Percentiles rank a stretch among this genome's conserved stretches.
Conservation (phyloP, 2,329 filamentous ascomycete genomes). For the Penicillium concentricum region DNA sequence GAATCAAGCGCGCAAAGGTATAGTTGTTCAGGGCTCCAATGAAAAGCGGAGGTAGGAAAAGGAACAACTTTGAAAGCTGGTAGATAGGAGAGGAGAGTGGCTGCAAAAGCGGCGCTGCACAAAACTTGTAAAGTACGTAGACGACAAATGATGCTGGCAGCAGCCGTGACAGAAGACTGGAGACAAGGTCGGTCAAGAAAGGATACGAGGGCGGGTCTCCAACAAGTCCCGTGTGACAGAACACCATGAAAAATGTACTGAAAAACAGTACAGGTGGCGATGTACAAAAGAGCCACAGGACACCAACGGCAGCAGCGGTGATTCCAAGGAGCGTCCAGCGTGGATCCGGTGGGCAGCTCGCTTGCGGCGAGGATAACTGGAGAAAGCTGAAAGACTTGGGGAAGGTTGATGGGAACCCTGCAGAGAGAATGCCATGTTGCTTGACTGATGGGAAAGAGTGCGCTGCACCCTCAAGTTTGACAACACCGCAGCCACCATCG, state of each 20-base stretch:
- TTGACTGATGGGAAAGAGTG: slow-evolving; percentile 62
- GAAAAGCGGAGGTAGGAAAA: slow-evolving; percentile 90
- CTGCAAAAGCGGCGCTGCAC: slow-evolving; percentile 68
- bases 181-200: slow-evolving; percentile 69
- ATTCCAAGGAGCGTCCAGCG: slow-evolving; percentile 82
- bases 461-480: slow-evolving; percentile 69
- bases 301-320: slow-evolving; percentile 73
- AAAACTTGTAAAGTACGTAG: slow-evolving; percentile 84
- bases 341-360: slow-evolving; percentile 70
- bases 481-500: slow-evolving; percentile 77
- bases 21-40: slow-evolving; percentile 91
- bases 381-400: slow-evolving; percentile 82
- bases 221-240: slow-evolving; percentile 86
- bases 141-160: slow-evolving; percentile 84
- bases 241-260: slow-evolving; percentile 75
- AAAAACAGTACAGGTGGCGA: slow-evolving; percentile 82
- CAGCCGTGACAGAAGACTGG: slow-evolving; percentile 74
- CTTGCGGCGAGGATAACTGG: slow-evolving; percentile 51
- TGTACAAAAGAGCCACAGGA: slow-evolving; percentile 78
- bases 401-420: slow-evolving; percentile 83
- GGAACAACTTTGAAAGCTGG: slow-evolving; percentile 82
- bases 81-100: slow-evolving; percentile 60
- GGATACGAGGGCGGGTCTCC: slow-evolving; percentile 76
- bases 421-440: slow-evolving; percentile 72
- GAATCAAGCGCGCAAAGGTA: slow-evolving; percentile 83